Evolutionary conservation across 1,284 basidiomycete genomes (phyloP).

Genomic region (Moesziomyces sp.): DNA sequence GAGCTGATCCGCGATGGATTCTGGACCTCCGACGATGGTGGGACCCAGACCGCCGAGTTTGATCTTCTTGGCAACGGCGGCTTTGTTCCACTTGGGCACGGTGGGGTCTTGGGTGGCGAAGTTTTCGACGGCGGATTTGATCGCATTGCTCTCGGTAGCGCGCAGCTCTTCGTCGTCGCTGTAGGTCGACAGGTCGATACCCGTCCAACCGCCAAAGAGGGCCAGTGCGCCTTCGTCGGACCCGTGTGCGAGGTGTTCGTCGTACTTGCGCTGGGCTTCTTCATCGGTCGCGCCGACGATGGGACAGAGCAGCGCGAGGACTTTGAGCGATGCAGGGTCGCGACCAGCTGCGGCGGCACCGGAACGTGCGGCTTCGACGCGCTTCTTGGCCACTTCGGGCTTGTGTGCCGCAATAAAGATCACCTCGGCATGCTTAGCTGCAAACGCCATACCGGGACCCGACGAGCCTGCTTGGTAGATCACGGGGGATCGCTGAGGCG

Average conservation of each 20-base stretch:
- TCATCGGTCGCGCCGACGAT: slow-evolving; percentile 65
- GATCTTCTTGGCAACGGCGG: slow-evolving; percentile 56
- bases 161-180: slow-evolving; percentile 61
- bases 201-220: slow-evolving; percentile 67
- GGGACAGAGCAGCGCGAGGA: slow-evolving; percentile 61
- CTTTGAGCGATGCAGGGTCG: slow-evolving; percentile 61
- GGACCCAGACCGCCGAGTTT: slow-evolving; percentile 65
- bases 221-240: slow-evolving; percentile 65
- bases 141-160: slow-evolving; percentile 53
- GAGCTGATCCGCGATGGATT: slow-evolving; percentile 52
- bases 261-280: slow-evolving; percentile 62
- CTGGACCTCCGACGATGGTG: slow-evolving; percentile 48
- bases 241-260: slow-evolving; percentile 54
- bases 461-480: slow-evolving; percentile 68
- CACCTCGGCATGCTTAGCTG: slow-evolving; percentile 67
- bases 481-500: slow-evolving; percentile 65
- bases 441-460: slow-evolving; percentile 65
- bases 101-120: slow-evolving; percentile 59
- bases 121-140: slow-evolving; percentile 62
- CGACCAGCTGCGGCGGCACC: slow-evolving; percentile 57
- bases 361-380: slow-evolving; percentile 56
- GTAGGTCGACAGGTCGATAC: slow-evolving; percentile 57
- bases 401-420: slow-evolving; percentile 67
- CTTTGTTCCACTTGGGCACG: slow-evolving; percentile 63
- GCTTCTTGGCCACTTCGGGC: slow-evolving; percentile 56